These are phyloP conservation scores for Gossypium schwendimanii DNA, from an alignment of 441 rosid species.

Conservation along the genomic window DNA sequence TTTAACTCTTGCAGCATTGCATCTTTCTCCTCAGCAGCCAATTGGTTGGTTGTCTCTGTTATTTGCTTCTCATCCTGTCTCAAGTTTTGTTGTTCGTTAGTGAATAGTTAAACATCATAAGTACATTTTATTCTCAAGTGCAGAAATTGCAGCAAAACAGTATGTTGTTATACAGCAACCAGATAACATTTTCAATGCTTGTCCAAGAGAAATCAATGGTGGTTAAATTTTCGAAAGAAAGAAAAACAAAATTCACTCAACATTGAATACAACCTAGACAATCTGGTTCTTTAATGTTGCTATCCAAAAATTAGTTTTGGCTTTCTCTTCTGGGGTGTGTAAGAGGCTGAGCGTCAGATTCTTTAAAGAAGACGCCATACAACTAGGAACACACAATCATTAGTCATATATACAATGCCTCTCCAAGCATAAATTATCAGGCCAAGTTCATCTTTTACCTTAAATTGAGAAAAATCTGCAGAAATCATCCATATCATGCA, in stretches of 20 bases:
- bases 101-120: neutral
- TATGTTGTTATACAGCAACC: neutral
- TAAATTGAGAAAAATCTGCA: neutral
- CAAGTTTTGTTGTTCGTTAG: neutral
- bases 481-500: neutral
- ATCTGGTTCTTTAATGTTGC: neutral
- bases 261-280: neutral
- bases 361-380: neutral
- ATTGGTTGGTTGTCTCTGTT: slow-evolving; percentile 32
- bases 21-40: slow-evolving; percentile 37
- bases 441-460: neutral
- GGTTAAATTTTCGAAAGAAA: neutral
- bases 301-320: neutral
- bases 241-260: neutral
- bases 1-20: slow-evolving; percentile 52
- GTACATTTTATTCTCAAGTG: neutral
- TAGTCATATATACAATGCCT: neutral
- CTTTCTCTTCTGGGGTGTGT: neutral
- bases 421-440: neutral
- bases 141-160: neutral
- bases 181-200: neutral
- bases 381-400: slow-evolving; percentile 4
- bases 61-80: slow-evolving; percentile 52
- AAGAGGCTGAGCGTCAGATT: neutral
- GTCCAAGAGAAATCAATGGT: neutral